A percentile compares a stretch with the other conserved stretches of the same genome.
phyloP scores from a whole-genome alignment of 2,329 filamentous ascomycete genomes.

The Xenosphaeropsis pyriputrescens region DNA sequence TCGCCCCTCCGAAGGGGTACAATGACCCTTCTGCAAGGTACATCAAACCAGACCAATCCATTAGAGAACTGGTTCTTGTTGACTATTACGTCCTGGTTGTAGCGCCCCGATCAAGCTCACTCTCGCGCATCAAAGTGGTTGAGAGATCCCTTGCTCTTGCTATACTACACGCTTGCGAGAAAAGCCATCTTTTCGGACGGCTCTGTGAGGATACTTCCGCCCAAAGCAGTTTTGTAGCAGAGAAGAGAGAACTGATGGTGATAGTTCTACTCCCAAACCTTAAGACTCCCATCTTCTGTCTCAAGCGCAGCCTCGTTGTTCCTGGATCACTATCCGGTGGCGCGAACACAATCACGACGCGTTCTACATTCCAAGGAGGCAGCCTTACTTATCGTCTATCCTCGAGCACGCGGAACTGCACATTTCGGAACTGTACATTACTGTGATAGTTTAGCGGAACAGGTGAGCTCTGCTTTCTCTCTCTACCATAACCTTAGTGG shows the following conservation, averaged over 20 bases:
- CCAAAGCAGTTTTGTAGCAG: too few relatives aligned
- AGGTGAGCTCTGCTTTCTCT: background rate
- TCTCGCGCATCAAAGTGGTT: background rate
- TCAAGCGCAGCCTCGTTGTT: too few relatives aligned
- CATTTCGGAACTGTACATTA: background rate
- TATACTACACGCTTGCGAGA: background rate
- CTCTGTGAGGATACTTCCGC: background rate
- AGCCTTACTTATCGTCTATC: background rate
- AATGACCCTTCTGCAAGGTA: constrained; percentile 1
- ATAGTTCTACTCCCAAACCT: too few relatives aligned
- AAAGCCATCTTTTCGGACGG: background rate
- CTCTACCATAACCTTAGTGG: background rate
- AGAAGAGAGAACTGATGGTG: too few relatives aligned
- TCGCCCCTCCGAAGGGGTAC: constrained; percentile 1
- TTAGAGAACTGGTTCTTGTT: background rate
- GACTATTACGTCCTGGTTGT: background rate
- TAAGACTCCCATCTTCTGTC: too few relatives aligned
- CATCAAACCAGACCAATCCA: background rate
- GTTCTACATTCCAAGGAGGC: background rate
- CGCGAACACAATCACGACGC: background rate
- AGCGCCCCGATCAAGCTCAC: background rate
- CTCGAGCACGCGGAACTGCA: background rate
- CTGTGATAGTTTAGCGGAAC: background rate
- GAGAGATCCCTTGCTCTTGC: background rate
- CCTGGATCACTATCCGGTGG: too few relatives aligned